Evolutionary conservation across 768 basidiomycete genomes (phyloP).

Genomic region (Clitopilus passeckerianus): DNA sequence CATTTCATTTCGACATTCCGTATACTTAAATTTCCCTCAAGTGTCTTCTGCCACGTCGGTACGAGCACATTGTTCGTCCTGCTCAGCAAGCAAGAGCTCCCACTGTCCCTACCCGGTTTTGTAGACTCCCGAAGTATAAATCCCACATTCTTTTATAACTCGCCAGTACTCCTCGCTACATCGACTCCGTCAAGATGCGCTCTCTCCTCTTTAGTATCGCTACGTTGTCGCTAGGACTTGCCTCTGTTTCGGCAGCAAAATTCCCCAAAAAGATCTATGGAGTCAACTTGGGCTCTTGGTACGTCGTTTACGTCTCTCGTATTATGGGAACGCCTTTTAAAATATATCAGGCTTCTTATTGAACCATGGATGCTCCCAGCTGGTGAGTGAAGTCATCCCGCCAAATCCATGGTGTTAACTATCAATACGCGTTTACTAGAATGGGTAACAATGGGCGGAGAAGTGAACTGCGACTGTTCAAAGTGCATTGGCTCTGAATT

Average conservation of each 20-base stretch:
- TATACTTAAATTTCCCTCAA: neutral
- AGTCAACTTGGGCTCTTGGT: constrained; percentile 34
- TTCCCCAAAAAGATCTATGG: constrained; percentile 21
- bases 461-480: constrained; percentile 54
- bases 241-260: neutral
- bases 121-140: neutral
- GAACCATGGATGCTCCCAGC: constrained; percentile 83
- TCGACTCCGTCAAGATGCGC: constrained; percentile 2
- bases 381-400: constrained; percentile 27
- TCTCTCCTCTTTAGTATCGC: constrained; percentile 5
- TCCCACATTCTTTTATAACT: neutral
- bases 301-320: constrained; percentile 5
- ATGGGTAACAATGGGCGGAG: constrained; percentile 73
- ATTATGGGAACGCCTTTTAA: neutral
- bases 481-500: constrained; percentile 65
- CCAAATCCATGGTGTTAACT: neutral
- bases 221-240: constrained; percentile 1
- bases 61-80: neutral
- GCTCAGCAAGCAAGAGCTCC: neutral
- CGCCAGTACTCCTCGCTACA: neutral
- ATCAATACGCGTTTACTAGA: constrained; percentile 26
- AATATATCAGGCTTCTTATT: constrained; percentile 53
- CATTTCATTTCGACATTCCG: neutral
- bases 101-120: neutral
- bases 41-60: neutral